Conservation (phyloP, 2,329 filamentous ascomycete genomes). For the Cordyceps sp. region DNA sequence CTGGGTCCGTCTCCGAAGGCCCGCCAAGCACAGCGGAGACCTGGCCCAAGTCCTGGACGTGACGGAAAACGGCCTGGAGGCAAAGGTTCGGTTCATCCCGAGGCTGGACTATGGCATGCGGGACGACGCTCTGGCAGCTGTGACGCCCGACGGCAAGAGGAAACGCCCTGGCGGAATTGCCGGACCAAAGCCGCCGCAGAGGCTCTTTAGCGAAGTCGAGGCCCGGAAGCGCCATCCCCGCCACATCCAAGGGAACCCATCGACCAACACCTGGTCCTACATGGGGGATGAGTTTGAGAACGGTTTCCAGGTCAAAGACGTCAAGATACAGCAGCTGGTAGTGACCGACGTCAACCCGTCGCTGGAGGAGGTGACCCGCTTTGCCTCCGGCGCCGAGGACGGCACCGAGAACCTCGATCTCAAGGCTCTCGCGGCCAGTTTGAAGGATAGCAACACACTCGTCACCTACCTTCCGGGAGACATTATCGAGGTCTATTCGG, state of each 20-base stretch:
- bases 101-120: conserved; percentile 81
- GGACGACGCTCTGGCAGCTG: conserved; percentile 43
- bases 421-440: conserved; percentile 72
- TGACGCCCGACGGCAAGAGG: conserved; percentile 50
- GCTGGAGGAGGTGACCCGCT: conserved; percentile 89
- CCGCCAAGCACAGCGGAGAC: conserved; percentile 71
- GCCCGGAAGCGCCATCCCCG: conserved; percentile 73
- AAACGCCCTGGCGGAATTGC: conserved; percentile 49
- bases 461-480: conserved; percentile 85
- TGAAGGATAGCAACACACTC: conserved; percentile 69
- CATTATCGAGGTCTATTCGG: conserved; percentile 89
- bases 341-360: conserved; percentile 85
- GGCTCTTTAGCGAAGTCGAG: conserved; percentile 84
- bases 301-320: conserved; percentile 84
- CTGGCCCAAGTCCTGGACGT: conserved; percentile 85
- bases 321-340: conserved; percentile 75
- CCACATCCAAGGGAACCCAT: conserved; percentile 47
- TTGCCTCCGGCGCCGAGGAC: conserved; percentile 75
- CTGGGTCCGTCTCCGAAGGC: conserved; percentile 76
- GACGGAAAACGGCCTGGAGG: conserved; percentile 80
- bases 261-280: conserved; percentile 69
- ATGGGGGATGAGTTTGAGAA: conserved; percentile 81
- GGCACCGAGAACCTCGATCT: conserved; percentile 89
- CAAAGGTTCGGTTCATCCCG: conserved; percentile 74
- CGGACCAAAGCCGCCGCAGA: conserved; percentile 63